Evolutionary conservation across 345 rosid genomes (phyloP).

Genomic region (Punica granatum): DNA sequence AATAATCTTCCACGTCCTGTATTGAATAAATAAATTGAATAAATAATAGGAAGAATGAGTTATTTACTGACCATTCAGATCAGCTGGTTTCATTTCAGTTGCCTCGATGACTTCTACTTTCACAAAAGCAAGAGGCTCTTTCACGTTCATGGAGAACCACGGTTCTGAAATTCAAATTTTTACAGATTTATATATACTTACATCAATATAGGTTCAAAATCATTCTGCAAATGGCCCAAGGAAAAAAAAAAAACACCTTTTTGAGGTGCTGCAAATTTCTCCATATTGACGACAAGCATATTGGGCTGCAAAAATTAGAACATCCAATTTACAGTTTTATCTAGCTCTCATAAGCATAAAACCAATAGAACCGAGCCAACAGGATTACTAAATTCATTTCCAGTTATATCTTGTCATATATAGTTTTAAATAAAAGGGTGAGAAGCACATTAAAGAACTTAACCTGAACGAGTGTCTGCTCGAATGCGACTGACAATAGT

Average conservation of each 20-base stretch:
- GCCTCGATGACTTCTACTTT: slow-evolving; percentile 85
- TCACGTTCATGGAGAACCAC: slow-evolving; percentile 85
- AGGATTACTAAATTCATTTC: neutral
- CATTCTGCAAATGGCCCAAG: neutral
- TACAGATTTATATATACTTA: neutral
- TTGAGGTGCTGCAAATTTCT: slow-evolving; percentile 63
- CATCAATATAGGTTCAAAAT: neutral
- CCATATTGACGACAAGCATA: slow-evolving; percentile 93
- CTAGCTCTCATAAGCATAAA: neutral
- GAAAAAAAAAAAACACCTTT: slow-evolving; percentile 32
- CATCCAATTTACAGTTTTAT: neutral
- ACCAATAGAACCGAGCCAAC: neutral
- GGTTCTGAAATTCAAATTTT: slow-evolving; percentile 26
- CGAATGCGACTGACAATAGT: slow-evolving; percentile 81
- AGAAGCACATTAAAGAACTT: slow-evolving; percentile 1
- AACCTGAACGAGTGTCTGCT: slow-evolving; percentile 84
- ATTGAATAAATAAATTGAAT: neutral
- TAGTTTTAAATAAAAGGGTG: neutral
- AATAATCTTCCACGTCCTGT: neutral
- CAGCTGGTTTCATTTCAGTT: slow-evolving; percentile 74
- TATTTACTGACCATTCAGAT: slow-evolving; percentile 59
- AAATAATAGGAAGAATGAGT: neutral
- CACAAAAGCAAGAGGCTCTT: slow-evolving; percentile 64
- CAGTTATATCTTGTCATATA: neutral
- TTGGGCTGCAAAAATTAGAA: slow-evolving; percentile 64